These are phyloP conservation scores for Acorus calamus DNA, from an alignment of 106 monocot genomes.

Conservation along the genomic window DNA sequence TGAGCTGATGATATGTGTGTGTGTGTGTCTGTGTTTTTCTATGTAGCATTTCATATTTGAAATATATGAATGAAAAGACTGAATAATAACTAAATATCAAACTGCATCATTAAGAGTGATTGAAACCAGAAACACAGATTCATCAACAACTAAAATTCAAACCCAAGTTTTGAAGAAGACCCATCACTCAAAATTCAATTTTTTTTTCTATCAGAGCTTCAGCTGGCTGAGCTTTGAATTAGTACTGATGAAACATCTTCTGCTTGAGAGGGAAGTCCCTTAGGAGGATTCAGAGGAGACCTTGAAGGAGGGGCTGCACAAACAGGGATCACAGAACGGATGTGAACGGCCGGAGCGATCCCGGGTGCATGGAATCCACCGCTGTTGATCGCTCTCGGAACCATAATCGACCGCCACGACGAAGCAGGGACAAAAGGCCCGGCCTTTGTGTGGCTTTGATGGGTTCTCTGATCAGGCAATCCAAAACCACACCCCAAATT, in stretches of 20 bases:
- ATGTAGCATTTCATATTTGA: too few species aligned
- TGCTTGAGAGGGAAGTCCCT: slow-evolving; percentile 4
- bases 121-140: too few species aligned
- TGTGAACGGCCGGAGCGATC: slow-evolving; percentile 17
- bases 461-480: background rate
- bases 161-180: background rate
- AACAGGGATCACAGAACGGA: slow-evolving; percentile 27
- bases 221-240: slow-evolving; percentile 13
- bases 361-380: slow-evolving; percentile 10
- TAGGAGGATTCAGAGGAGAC: background rate
- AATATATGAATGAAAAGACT: too few species aligned
- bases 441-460: background rate
- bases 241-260: slow-evolving; percentile 1
- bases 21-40: too few species aligned
- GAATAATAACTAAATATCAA: too few species aligned
- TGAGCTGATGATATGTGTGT: too few species aligned
- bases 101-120: too few species aligned
- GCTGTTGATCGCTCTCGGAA: slow-evolving; percentile 7
- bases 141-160: background rate
- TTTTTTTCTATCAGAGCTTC: slow-evolving; percentile 8
- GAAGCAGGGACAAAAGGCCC: background rate
- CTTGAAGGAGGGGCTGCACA: slow-evolving; percentile 22
- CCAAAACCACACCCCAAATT: background rate
- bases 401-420: background rate
- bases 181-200: background rate